phyloP scores from a whole-genome alignment of 306 rosid genomes.

The Clitoria ternatea region DNA sequence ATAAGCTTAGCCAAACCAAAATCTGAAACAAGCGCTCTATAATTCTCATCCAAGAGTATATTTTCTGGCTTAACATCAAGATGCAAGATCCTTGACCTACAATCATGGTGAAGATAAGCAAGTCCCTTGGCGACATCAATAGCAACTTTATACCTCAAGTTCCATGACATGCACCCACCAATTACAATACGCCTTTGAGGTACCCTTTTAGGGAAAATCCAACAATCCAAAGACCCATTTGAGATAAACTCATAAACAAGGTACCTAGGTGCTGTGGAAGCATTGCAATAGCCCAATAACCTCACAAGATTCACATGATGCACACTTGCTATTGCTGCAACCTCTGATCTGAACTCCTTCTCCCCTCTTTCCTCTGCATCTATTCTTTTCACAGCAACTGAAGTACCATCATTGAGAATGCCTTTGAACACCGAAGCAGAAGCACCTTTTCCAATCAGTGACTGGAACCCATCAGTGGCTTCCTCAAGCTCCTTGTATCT shows the following conservation, averaged over 20 bases:
- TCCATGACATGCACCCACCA: slow-evolving; percentile 67
- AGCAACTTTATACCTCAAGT: slow-evolving; percentile 57
- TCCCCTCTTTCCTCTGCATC: slow-evolving; percentile 54
- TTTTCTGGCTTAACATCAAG: slow-evolving; percentile 85
- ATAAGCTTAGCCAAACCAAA: slow-evolving; percentile 76
- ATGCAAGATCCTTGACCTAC: slow-evolving; percentile 71
- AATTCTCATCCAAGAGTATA: slow-evolving; percentile 64
- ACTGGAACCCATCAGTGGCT: slow-evolving; percentile 63
- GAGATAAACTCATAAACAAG: slow-evolving; percentile 65
- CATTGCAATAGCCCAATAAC: slow-evolving; percentile 58
- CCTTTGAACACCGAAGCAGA: slow-evolving; percentile 88
- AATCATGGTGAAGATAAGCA: slow-evolving; percentile 74
- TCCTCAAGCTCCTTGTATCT: slow-evolving; percentile 68
- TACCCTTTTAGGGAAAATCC: slow-evolving; percentile 56
- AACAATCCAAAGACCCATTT: slow-evolving; percentile 69
- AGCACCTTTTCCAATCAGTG: slow-evolving; percentile 60
- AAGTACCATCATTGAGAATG: slow-evolving; percentile 62
- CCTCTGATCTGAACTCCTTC: slow-evolving; percentile 71
- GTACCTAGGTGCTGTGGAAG: slow-evolving; percentile 50
- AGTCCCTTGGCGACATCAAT: slow-evolving; percentile 74
- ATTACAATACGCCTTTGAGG: not conserved
- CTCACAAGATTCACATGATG: slow-evolving; percentile 75
- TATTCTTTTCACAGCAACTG: slow-evolving; percentile 70
- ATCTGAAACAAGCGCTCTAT: slow-evolving; percentile 55
- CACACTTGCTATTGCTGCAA: slow-evolving; percentile 74